These are phyloP conservation scores for Babesia ovata DNA, from an alignment of 169 alveolate species.

Conservation along the genomic window DNA sequence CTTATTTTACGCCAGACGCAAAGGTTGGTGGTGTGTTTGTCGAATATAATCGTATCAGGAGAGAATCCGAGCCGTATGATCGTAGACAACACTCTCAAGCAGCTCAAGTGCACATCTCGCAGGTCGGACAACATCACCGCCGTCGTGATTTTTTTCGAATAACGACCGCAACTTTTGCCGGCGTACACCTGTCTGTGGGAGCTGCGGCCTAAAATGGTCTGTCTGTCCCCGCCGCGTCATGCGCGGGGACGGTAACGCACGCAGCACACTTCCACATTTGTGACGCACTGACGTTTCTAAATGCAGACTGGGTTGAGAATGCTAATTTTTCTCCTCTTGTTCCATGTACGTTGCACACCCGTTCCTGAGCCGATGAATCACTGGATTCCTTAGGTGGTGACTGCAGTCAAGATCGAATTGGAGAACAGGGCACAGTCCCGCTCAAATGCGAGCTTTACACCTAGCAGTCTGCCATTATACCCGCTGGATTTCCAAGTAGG, in stretches of 20 bases:
- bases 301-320: slow-evolving; percentile 12
- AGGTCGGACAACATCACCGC: slow-evolving; percentile 72
- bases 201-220: background rate
- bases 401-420: slow-evolving; percentile 13
- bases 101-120: slow-evolving; percentile 35
- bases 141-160: slow-evolving; percentile 29
- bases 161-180: background rate
- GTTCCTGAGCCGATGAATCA: background rate
- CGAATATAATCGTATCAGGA: slow-evolving; percentile 46
- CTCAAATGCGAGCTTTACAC: slow-evolving; percentile 18
- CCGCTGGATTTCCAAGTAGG: slow-evolving; percentile 66
- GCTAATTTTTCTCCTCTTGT: background rate
- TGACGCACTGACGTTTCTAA: background rate
- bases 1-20: slow-evolving; percentile 10
- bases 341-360: slow-evolving; percentile 10
- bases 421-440: background rate
- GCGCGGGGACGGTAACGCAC: background rate
- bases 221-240: background rate
- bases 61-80: slow-evolving; percentile 65
- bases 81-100: slow-evolving; percentile 57
- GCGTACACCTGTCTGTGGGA: too few species aligned
- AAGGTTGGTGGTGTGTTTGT: slow-evolving; percentile 24
- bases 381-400: slow-evolving; percentile 16
- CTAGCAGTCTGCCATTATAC: slow-evolving; percentile 59
- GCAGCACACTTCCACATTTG: slow-evolving; percentile 4